Percentiles rank a stretch among this genome's conserved stretches.
phyloP scores from a whole-genome alignment of 768 basidiomycete genomes.

The Termitomyces sp. region DNA sequence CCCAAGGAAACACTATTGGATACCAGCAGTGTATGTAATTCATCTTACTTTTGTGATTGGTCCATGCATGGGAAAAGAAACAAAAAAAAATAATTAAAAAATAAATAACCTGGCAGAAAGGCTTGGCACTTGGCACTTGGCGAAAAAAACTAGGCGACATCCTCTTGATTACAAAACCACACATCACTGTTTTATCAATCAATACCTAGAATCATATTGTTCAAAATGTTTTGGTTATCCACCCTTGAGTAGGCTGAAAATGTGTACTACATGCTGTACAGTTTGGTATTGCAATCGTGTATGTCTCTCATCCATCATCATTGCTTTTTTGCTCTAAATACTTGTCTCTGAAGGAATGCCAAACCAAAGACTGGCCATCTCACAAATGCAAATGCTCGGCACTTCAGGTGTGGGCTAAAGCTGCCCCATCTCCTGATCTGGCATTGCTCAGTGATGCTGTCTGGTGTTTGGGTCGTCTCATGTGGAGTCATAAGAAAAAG shows the following conservation, averaged over 20 bases:
- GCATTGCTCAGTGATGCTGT: slow-evolving; percentile 72
- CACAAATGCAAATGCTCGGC: slow-evolving; percentile 81
- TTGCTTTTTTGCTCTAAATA: background rate
- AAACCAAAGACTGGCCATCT: slow-evolving; percentile 62
- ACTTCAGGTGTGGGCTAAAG: slow-evolving; percentile 49
- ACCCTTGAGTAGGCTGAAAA: slow-evolving; percentile 37
- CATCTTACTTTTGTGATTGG: no score
- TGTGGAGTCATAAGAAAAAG: slow-evolving; percentile 58
- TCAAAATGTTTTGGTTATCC: slow-evolving; percentile 55
- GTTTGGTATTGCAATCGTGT: slow-evolving; percentile 76
- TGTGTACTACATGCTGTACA: slow-evolving; percentile 69
- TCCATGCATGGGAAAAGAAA: no score
- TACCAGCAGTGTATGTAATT: no score
- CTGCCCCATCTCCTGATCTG: slow-evolving; percentile 40
- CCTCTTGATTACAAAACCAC: slow-evolving; percentile 53
- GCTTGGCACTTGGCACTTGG: no score
- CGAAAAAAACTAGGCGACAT: slow-evolving; percentile 44
- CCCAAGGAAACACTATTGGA: no score
- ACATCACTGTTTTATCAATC: slow-evolving; percentile 57
- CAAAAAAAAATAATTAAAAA: no score
- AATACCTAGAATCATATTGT: slow-evolving; percentile 57
- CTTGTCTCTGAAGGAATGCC: slow-evolving; percentile 46
- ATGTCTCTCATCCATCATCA: slow-evolving; percentile 18
- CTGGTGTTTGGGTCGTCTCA: slow-evolving; percentile 68
- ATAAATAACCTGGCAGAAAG: no score